Evolutionary conservation across 805 yeast species (phyloP).

Genomic region (Kregervanrija pseudodelftensis): DNA sequence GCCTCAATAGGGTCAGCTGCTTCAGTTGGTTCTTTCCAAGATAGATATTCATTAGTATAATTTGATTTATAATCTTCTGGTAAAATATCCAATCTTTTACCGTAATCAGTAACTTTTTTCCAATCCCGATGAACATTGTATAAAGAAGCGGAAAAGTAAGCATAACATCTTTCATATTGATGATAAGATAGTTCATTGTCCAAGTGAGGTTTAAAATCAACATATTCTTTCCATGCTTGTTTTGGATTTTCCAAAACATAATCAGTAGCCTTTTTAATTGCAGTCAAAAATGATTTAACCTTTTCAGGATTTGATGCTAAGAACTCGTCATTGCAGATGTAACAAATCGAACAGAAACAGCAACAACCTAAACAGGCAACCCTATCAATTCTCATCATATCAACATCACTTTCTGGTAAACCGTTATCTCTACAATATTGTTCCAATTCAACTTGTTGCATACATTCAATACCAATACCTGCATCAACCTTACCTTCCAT

Average conservation of each 20-base stretch:
- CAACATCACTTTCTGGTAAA: constrained; percentile 38
- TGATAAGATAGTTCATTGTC: constrained; percentile 29
- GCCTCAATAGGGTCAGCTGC: constrained; percentile 40
- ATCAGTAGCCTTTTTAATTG: constrained; percentile 46
- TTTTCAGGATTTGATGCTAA: constrained; percentile 40
- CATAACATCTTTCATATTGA: constrained; percentile 47
- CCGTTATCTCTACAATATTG: constrained; percentile 39
- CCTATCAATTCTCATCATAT: constrained; percentile 50
- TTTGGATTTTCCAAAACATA: constrained; percentile 36
- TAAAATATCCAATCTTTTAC: constrained; percentile 45
- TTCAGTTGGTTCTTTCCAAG: constrained; percentile 44
- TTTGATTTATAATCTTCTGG: constrained; percentile 43
- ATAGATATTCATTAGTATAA: constrained; percentile 43
- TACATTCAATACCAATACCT: constrained; percentile 53
- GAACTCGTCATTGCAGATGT: constrained; percentile 46
- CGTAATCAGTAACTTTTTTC: constrained; percentile 48
- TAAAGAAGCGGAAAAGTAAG: constrained; percentile 45
- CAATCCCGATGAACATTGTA: constrained; percentile 51
- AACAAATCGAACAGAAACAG: constrained; percentile 50
- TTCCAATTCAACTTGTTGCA: constrained; percentile 52
- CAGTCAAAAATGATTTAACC: constrained; percentile 37
- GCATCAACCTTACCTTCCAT: constrained; percentile 51
- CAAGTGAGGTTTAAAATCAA: constrained; percentile 42
- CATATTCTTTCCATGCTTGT: constrained; percentile 39
- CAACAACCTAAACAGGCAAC: constrained; percentile 53